Percentiles rank a stretch among this genome's conserved stretches.
Conservation (phyloP, 306 rosid genomes). For the Cucurbita ficifolia region DNA sequence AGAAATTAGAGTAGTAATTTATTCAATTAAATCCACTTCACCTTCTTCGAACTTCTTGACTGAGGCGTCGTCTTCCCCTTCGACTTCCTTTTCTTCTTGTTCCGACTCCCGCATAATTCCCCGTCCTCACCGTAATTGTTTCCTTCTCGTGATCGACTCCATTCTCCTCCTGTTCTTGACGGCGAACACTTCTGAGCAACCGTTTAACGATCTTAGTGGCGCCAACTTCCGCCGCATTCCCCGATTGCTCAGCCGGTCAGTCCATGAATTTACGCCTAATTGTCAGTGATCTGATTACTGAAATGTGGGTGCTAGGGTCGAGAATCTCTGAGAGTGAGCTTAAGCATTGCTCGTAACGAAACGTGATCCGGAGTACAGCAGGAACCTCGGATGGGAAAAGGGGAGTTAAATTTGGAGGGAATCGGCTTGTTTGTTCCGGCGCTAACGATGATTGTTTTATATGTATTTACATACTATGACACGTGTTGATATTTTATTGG, state of each 20-base stretch:
- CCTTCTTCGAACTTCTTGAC: constrained; percentile 17
- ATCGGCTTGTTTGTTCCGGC: constrained; percentile 22
- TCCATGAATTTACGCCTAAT: constrained; percentile 14
- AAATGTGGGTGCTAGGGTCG: constrained; percentile 10
- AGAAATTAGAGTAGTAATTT: background rate
- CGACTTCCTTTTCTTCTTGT: constrained; percentile 32
- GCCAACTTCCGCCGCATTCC: constrained; percentile 5
- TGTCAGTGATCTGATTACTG: background rate
- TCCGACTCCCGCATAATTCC: constrained; percentile 26
- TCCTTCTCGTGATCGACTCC: constrained; percentile 17
- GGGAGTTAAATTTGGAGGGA: constrained; percentile 21
- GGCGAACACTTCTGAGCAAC: constrained; percentile 16
- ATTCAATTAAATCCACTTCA: constrained; percentile 2
- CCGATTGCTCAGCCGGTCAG: background rate
- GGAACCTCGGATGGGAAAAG: background rate
- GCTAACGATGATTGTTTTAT: background rate
- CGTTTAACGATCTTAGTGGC: constrained; percentile 6
- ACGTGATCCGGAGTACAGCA: background rate
- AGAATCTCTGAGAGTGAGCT: background rate
- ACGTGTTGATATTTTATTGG: too few relatives aligned
- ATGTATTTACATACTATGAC: too few relatives aligned
- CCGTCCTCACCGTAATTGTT: constrained; percentile 21
- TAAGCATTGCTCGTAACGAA: background rate
- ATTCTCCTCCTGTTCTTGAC: constrained; percentile 20
- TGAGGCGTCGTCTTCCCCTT: constrained; percentile 29